Conservation (phyloP, 371 early-diverging fungal genomes). For the Vairimorpha necatrix region DNA sequence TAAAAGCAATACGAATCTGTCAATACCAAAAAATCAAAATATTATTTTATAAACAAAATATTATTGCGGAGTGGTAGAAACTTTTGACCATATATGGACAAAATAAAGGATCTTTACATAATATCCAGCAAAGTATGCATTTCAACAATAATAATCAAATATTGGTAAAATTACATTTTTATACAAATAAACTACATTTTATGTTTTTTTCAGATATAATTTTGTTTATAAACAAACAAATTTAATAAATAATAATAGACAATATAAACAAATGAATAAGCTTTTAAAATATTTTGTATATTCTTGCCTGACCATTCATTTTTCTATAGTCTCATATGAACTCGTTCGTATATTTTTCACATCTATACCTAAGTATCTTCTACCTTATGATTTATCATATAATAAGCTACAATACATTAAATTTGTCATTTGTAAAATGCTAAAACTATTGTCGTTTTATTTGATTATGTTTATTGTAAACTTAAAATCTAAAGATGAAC, state of each 20-base stretch:
- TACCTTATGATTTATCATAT: not conserved
- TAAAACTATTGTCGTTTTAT: not conserved
- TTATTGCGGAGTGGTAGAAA: no score
- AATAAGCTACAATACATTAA: not conserved
- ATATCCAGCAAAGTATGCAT: no score
- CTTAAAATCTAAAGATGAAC: not conserved
- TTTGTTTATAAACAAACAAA: constrained; percentile 1
- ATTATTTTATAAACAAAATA: no score
- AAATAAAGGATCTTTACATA: no score
- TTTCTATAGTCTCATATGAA: not conserved
- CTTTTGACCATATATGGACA: no score
- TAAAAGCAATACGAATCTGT: no score
- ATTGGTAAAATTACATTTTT: no score
- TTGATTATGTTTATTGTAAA: not conserved
- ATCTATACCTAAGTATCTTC: not conserved
- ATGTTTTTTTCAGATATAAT: not conserved
- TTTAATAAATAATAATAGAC: not conserved
- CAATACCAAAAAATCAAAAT: no score
- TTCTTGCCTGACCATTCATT: not conserved
- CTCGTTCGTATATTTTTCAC: not conserved
- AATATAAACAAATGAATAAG: constrained; percentile 3
- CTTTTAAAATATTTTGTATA: constrained; percentile 5
- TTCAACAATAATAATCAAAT: no score
- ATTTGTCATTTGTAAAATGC: not conserved
- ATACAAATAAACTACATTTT: no score